Evolutionary conservation across 345 rosid species (phyloP).

Genomic region (Punica granatum): DNA sequence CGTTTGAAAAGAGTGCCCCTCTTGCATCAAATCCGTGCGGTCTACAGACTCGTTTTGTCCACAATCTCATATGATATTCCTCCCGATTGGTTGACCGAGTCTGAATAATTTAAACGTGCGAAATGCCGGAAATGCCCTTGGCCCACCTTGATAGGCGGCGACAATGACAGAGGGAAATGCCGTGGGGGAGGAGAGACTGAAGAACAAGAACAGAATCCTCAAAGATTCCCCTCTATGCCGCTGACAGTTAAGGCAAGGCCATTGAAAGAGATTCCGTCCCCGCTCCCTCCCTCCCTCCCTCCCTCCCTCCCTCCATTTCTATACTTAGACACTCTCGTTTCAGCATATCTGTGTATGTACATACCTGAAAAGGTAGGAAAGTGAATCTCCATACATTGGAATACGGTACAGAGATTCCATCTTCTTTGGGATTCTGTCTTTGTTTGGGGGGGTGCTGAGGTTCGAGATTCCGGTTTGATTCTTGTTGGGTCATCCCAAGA

Average conservation of each 20-base stretch:
- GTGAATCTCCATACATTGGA: neutral
- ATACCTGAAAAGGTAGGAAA: neutral
- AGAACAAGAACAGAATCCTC: neutral
- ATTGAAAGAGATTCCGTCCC: neutral
- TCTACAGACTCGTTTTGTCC: neutral
- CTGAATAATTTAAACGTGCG: neutral
- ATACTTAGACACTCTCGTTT: neutral
- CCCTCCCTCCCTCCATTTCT: neutral
- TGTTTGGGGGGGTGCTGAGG: neutral
- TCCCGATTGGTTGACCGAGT: conserved; percentile 4
- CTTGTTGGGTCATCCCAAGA: neutral
- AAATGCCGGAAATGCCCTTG: neutral
- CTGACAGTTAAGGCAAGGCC: neutral
- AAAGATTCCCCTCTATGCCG: neutral
- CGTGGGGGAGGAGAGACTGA: neutral
- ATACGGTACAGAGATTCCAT: neutral
- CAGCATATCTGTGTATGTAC: neutral
- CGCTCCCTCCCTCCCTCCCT: neutral
- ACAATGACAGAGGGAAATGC: too few species aligned
- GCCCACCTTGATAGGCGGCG: neutral
- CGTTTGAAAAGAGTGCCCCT: too few species aligned
- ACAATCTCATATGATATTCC: neutral
- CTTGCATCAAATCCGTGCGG: too few species aligned
- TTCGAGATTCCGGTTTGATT: neutral
- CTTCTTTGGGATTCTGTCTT: neutral